Base-by-base conservation (phyloP, 2,329 filamentous ascomycete genomes). In the Aurifilum marmelostoma region DNA sequence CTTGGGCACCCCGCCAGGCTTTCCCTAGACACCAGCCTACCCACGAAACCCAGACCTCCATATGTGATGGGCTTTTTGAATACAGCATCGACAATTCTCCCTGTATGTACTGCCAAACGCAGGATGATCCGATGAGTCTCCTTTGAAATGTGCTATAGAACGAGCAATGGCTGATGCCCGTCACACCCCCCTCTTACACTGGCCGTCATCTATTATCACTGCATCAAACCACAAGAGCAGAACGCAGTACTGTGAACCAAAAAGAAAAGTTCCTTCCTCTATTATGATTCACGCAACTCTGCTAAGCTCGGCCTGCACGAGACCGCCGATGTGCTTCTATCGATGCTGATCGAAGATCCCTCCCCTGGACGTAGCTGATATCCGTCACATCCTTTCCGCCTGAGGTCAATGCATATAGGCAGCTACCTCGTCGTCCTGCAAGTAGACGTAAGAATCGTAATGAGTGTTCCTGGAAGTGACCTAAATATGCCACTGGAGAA, bases 361-460 rank as follows among this genome's bases (percentile, higher is more conserved):
- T 27, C 8, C 32, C 24, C 24, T 29, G 24, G 12, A 14, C 52
- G 24, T 56, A 14, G 27, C 52, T 29, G 9, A 8, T 18, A 2
- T 56, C 52, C 52, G 14, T 32, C 52, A 27, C 27, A 56, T 56
- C 27, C 11, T 56, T 32, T 29, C 27, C 14, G 52, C 52, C 52
- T 56, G 14, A 29, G 7, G 27, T 56, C 52, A 24, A 56, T 29
- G 24, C 52, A 29, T 5, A 29, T 29, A 27, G n/a, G 50, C n/a
- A 54, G 50, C 50, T 24, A 56, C 14, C 52, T 18, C 27, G 52
- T 16, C 52, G 11, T 16, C 14, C 52, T 29, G 52, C 24, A n/a
- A n/a, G n/a, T 24, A 18, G 52, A 56, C 52, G 32, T 56, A 32
- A 56, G 52, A 56, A 56, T 56, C 24, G n/a, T 56, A 37, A 37